phyloP scores from a whole-genome alignment of 805 yeast species.

The Osmozyma mogii region DNA sequence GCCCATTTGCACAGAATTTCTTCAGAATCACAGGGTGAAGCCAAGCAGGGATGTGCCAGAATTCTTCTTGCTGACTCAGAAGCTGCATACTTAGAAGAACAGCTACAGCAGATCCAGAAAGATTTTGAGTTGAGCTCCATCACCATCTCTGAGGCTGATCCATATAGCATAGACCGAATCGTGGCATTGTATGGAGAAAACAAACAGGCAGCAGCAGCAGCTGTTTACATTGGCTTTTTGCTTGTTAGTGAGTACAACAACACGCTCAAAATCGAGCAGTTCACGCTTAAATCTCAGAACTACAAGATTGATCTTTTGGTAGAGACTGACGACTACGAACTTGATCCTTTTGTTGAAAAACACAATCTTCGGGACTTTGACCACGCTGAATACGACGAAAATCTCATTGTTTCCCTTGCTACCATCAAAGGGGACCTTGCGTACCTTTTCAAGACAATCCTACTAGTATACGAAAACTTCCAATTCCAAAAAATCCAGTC shows the following conservation, averaged over 20 bases:
- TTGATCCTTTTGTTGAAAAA: slow-evolving; percentile 1
- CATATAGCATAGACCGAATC: slow-evolving; percentile 24
- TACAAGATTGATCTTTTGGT: slow-evolving; percentile 12
- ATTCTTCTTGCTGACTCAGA: slow-evolving; percentile 18
- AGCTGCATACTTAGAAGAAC: slow-evolving; percentile 15
- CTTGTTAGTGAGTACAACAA: slow-evolving; percentile 21
- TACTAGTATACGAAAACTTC: slow-evolving; percentile 1
- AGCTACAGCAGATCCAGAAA: slow-evolving; percentile 10
- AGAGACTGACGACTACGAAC: slow-evolving; percentile 6
- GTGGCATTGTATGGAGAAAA: slow-evolving; percentile 22
- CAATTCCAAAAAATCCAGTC: slow-evolving; percentile 4
- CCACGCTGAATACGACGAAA: slow-evolving; percentile 5
- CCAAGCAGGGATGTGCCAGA: slow-evolving; percentile 10
- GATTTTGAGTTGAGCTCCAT: slow-evolving; percentile 17
- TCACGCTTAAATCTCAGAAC: slow-evolving; percentile 27
- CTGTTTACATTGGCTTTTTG: slow-evolving; percentile 19
- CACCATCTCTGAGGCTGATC: slow-evolving; percentile 12
- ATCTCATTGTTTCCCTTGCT: slow-evolving; percentile 5
- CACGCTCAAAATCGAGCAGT: slow-evolving; percentile 12
- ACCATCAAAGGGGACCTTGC: slow-evolving; percentile 8
- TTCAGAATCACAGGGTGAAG: slow-evolving; percentile 2
- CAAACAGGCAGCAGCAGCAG: slow-evolving; percentile 16
- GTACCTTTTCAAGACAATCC: slow-evolving; percentile 8
- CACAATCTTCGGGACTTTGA: slow-evolving; percentile 5
- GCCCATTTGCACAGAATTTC: slow-evolving; percentile 15